Base-by-base conservation (phyloP, 2,329 filamentous ascomycete species). In the Verticillium nonalfalfae region DNA sequence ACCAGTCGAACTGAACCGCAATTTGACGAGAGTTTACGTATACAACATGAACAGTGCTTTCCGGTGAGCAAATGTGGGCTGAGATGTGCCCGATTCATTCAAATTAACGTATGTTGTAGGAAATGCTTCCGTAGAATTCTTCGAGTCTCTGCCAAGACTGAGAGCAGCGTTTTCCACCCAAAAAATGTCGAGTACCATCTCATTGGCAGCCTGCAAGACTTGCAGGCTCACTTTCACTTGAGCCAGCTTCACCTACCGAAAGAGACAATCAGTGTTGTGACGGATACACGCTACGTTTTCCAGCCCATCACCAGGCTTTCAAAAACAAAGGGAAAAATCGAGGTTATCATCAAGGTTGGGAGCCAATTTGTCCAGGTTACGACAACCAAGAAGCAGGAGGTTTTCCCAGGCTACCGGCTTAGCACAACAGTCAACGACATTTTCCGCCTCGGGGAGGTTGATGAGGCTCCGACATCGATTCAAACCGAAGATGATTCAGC, bases 1-100 rank as follows among this genome's bases (percentile, higher is more conserved):
- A 3, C 87, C 87, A 0, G 78, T 79, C 0, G 87, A 90, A 66
- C 71, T 90, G 55, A 79, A 82, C 1, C 79, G 78, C 59, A 84
- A 87, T 62, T 74, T 90, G 4, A 78, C 82, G 1, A 79, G 86
- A 40, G 79, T 89, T 50, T 90, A 90, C 65, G 79, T 90, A 15
- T 90, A 90, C 73, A 90, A 90, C 69, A 90, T 90, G 86, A 90
- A 90, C 67, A 89, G 84, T 68, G 82, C 85, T 11, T 89, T 88
- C 71, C 81, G 84, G 81, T 84, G 74, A 64, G 76, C 34, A 60
- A 35, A 21, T 39, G 45, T 50, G 7, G 63, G 50, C 26, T 68
- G 38, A 69, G 61, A 7, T 21, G n/a, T 50, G 11, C 15, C 33
- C 9, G 33, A 4, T 35, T 21, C 18, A 26, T 35, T 33, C 3